Conservation (phyloP, 2,329 filamentous ascomycete genomes). For the Passalora sequoiae region DNA sequence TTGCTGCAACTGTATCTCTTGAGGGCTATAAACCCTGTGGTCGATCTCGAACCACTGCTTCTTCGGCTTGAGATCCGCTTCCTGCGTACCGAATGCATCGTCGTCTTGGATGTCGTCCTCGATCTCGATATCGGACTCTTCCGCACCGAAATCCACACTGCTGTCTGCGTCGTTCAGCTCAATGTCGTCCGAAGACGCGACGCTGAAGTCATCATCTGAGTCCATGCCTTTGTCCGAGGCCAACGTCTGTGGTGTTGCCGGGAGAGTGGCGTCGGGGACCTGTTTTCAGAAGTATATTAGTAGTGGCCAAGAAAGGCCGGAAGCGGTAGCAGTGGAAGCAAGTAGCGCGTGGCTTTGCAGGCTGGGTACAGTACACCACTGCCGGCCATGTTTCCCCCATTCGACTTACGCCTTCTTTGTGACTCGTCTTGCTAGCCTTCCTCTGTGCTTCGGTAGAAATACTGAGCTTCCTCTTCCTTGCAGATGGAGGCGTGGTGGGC, state of each 20-base stretch:
- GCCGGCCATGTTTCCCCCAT: too few species aligned
- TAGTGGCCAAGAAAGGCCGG: too few species aligned
- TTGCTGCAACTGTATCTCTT: conserved; percentile 79
- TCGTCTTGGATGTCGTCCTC: conserved; percentile 54
- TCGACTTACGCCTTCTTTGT: conserved; percentile 29
- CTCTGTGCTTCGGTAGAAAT: conserved; percentile 23
- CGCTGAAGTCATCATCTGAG: conserved; percentile 89
- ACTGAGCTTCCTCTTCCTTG: conserved; percentile 33
- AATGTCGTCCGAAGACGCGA: conserved; percentile 66
- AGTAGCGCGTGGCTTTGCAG: too few species aligned
- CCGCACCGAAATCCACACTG: conserved; percentile 50
- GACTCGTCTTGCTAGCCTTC: conserved; percentile 34
- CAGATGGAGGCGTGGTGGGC: conserved; percentile 28
- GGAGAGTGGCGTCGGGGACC: conserved; percentile 38
- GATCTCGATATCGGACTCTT: conserved; percentile 50
- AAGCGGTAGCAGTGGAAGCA: too few species aligned
- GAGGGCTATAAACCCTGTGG: conserved; percentile 73
- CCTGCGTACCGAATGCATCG: conserved; percentile 59
- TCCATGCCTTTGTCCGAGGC: conserved; percentile 63
- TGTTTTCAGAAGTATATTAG: too few species aligned
- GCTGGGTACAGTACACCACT: too few species aligned
- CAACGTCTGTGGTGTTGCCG: conserved; percentile 48
- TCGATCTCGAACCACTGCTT: conserved; percentile 76
- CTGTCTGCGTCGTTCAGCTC: conserved; percentile 62
- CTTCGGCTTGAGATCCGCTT: conserved; percentile 67